Conservation (phyloP, 169 alveolate species). For the Plasmodium berghei region DNA sequence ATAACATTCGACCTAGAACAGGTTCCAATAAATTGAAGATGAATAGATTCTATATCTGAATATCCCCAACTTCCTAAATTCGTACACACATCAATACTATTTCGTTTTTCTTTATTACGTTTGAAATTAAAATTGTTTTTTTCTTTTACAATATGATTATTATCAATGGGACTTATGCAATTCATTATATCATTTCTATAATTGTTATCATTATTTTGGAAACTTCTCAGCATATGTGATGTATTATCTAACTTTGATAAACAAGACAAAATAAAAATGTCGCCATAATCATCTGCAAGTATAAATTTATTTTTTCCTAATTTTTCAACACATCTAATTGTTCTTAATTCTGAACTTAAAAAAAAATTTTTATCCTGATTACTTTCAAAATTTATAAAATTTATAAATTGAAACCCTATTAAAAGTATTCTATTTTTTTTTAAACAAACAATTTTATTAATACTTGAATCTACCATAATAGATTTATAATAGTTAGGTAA, state of each 20-base stretch:
- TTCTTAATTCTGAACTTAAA: conserved; percentile 65
- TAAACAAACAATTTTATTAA: conserved; percentile 48
- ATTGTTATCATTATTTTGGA: background rate
- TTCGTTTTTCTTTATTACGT: background rate
- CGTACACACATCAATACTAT: background rate
- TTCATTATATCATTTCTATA: background rate
- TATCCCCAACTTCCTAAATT: background rate
- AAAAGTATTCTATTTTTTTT: conserved; percentile 39
- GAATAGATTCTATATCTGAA: conserved; percentile 10
- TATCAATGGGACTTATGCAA: background rate
- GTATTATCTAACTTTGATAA: background rate
- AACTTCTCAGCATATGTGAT: background rate
- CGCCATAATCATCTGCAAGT: conserved; percentile 74
- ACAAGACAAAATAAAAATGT: conserved; percentile 43
- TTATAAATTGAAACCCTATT: conserved; percentile 70
- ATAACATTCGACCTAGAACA: conserved; percentile 64
- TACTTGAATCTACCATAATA: conserved; percentile 53
- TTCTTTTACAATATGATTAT: background rate
- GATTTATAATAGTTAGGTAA: conserved; percentile 35
- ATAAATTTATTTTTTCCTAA: conserved; percentile 25
- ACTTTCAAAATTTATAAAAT: conserved; percentile 32
- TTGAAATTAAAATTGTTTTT: background rate
- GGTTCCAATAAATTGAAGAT: conserved; percentile 58
- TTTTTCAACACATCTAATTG: conserved; percentile 56
- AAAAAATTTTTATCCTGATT: conserved; percentile 37